phyloP scores from a whole-genome alignment of 2,329 filamentous ascomycete genomes.

The Aspergillus ibericus region DNA sequence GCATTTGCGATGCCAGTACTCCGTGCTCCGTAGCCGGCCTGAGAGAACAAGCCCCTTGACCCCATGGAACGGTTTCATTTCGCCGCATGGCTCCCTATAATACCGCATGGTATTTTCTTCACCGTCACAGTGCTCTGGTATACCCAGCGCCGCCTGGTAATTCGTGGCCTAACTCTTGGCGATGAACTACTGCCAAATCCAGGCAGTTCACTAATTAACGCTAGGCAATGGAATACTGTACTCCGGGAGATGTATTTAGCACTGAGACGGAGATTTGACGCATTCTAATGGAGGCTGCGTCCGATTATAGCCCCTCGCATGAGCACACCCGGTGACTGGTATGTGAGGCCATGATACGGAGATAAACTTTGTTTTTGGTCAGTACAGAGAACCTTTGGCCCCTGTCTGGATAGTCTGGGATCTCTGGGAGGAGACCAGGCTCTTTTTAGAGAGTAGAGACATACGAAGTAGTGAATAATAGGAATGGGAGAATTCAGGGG shows the following conservation, averaged over 20 bases:
- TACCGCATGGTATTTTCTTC: slow-evolving; percentile 1
- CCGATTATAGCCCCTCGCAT: slow-evolving; percentile 9
- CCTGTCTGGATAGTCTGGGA: not conserved
- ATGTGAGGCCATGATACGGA: not conserved
- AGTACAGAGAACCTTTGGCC: not conserved
- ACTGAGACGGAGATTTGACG: not conserved
- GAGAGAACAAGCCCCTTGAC: not conserved
- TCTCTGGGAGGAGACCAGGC: not conserved
- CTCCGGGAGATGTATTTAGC: slow-evolving; percentile 11
- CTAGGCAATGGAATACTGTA: slow-evolving; percentile 16
- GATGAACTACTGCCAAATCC: slow-evolving; percentile 1
- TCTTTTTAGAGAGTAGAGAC: not conserved
- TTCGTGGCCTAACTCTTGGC: slow-evolving; percentile 6
- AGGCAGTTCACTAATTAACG: slow-evolving; percentile 5
- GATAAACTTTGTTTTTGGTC: not conserved
- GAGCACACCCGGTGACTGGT: slow-evolving; percentile 4
- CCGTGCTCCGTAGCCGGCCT: no score
- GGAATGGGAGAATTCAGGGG: not conserved
- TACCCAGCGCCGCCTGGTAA: not conserved
- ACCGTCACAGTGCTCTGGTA: not conserved
- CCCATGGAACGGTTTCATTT: not conserved
- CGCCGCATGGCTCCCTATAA: not conserved
- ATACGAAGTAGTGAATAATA: not conserved
- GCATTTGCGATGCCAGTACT: not conserved
- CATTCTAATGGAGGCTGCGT: not conserved